Percentiles rank a stretch among this genome's conserved stretches.
Evolutionary conservation across 768 basidiomycete species (phyloP).

Genomic region (Mrakia hoshinonis): DNA sequence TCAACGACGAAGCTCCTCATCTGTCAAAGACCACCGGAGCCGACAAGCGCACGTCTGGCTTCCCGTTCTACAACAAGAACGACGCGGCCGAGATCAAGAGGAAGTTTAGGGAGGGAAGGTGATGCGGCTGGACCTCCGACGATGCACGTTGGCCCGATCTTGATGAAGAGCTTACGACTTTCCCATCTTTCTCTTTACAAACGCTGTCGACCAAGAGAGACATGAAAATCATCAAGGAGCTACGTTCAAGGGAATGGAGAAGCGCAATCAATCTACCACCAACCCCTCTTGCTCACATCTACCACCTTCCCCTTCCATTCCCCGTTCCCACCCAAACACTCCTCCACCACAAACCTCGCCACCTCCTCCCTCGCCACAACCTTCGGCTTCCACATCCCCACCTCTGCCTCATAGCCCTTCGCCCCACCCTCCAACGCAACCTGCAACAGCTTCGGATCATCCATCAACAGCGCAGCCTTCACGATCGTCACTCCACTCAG

Average conservation of each 20-base stretch:
- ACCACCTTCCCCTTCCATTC: neutral
- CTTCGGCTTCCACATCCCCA: neutral
- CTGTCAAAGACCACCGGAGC: conserved; percentile 19
- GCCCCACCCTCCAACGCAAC: neutral
- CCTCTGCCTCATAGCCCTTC: neutral
- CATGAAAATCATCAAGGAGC: too few species aligned
- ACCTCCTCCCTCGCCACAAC: neutral
- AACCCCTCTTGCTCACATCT: neutral
- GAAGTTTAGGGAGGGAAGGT: neutral
- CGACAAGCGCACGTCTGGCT: conserved; percentile 26
- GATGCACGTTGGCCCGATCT: too few species aligned
- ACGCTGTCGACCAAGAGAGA: too few species aligned
- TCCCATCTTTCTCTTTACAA: too few species aligned
- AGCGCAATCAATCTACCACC: neutral
- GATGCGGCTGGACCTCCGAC: too few species aligned
- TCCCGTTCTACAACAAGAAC: conserved; percentile 23
- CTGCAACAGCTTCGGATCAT: neutral
- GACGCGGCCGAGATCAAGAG: conserved; percentile 19
- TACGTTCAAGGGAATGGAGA: too few species aligned
- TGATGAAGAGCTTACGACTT: too few species aligned
- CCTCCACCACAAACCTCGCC: neutral
- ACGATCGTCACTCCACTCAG: neutral
- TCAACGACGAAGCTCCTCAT: conserved; percentile 17
- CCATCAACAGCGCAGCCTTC: neutral
- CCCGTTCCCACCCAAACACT: neutral